A percentile compares a stretch with the other conserved stretches of the same genome.
These are phyloP conservation scores for Colletotrichum sublineola DNA, from an alignment of 2,329 filamentous ascomycete genomes.

Conservation along the genomic window DNA sequence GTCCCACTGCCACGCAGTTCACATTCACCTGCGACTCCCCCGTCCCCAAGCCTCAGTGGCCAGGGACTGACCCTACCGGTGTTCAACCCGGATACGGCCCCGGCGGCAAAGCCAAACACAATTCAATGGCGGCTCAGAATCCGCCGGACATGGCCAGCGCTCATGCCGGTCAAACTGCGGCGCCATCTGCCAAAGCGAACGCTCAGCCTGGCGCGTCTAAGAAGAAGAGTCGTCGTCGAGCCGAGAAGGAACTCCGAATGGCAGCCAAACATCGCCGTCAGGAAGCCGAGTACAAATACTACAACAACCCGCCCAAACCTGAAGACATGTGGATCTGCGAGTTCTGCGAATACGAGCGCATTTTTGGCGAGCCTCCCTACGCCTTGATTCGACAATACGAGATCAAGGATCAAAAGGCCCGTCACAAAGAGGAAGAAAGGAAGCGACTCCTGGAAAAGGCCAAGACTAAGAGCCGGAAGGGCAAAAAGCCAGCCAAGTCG, in stretches of 20 bases:
- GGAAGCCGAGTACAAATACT: slow-evolving; percentile 82
- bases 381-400: slow-evolving; percentile 93
- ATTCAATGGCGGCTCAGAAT: slow-evolving; percentile 42
- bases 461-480: slow-evolving; percentile 92
- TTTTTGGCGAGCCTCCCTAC: slow-evolving; percentile 88
- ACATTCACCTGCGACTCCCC: slow-evolving; percentile 97
- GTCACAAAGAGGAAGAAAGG: slow-evolving; percentile 88
- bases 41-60: slow-evolving; percentile 83
- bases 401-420: slow-evolving; percentile 89
- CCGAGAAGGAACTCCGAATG: slow-evolving; percentile 77
- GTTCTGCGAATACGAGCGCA: slow-evolving; percentile 97
- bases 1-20: slow-evolving; percentile 86
- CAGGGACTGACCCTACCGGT: slow-evolving; percentile 62
- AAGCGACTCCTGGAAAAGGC: slow-evolving; percentile 89
- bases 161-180: neutral
- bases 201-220: slow-evolving; percentile 57
- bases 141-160: slow-evolving; percentile 18
- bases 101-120: slow-evolving; percentile 45
- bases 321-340: slow-evolving; percentile 96
- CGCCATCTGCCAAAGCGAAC: slow-evolving; percentile 54
- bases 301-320: slow-evolving; percentile 75
- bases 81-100: slow-evolving; percentile 49
- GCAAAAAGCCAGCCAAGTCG: slow-evolving; percentile 83
- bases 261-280: slow-evolving; percentile 84
- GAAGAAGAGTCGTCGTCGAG: slow-evolving; percentile 76